A percentile compares a stretch with the other conserved stretches of the same genome.
Conservation (phyloP, 2,329 filamentous ascomycete genomes). For the Hymenoscyphus salicellus region DNA sequence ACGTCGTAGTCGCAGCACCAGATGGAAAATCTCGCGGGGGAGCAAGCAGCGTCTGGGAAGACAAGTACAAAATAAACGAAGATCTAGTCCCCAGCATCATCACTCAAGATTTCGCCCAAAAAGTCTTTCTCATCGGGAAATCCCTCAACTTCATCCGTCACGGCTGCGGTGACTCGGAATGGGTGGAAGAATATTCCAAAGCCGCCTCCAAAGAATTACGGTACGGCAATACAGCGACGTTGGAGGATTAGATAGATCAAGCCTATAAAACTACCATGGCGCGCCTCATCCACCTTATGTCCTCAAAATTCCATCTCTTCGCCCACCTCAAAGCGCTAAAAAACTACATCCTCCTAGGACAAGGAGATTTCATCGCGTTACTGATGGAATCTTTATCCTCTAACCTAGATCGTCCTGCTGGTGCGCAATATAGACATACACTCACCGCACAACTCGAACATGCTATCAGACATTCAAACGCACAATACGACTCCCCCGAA, state of each 20-base stretch:
- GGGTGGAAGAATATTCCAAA: conserved; percentile 95
- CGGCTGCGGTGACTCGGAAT: conserved; percentile 86
- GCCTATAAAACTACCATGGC: conserved; percentile 99
- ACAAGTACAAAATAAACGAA: conserved; percentile 85
- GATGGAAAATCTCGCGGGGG: conserved; percentile 54
- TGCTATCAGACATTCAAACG: conserved; percentile 93
- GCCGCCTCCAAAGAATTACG: conserved; percentile 84
- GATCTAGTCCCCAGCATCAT: conserved; percentile 92
- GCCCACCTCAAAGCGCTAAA: conserved; percentile 89
- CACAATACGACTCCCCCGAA: conserved; percentile 89
- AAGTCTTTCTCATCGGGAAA: conserved; percentile 96
- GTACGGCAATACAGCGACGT: conserved; percentile 87
- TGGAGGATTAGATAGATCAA: conserved; percentile 92
- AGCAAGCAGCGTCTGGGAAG: conserved; percentile 92
- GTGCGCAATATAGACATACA: conserved; percentile 93
- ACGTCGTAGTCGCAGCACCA: conserved; percentile 42
- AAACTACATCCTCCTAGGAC: conserved; percentile 88
- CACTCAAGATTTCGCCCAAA: conserved; percentile 88
- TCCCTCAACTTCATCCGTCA: conserved; percentile 97
- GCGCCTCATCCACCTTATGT: conserved; percentile 88
- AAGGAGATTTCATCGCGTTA: conserved; percentile 94
- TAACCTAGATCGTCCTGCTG: conserved; percentile 92
- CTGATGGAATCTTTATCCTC: conserved; percentile 94
- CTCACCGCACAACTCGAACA: conserved; percentile 97
- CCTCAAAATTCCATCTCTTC: conserved; percentile 89